phyloP scores from a whole-genome alignment of 139 green algal species.

The Haematococcus lacustris region DNA sequence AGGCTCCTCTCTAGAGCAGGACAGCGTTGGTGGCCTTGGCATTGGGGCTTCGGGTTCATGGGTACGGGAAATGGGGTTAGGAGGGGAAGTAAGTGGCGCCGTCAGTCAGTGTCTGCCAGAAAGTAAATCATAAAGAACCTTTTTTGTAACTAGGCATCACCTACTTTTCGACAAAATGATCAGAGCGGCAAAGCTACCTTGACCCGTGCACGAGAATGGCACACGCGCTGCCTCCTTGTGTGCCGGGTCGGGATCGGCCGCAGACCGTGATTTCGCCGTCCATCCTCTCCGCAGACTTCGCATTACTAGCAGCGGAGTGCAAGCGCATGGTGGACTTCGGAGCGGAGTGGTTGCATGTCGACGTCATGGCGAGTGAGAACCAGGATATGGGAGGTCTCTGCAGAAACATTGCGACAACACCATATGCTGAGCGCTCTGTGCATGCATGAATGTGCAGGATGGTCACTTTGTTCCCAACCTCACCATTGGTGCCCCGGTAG shows the following conservation, averaged over 20 bases:
- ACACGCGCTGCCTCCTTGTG: too few relatives aligned
- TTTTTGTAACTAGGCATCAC: too few relatives aligned
- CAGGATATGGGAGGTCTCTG: not conserved
- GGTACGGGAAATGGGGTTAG: too few relatives aligned
- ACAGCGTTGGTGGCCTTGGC: too few relatives aligned
- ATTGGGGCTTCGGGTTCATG: too few relatives aligned
- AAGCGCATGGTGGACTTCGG: slow-evolving; percentile 66
- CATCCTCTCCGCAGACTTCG: slow-evolving; percentile 86
- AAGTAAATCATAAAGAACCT: too few relatives aligned
- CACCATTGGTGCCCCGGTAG: slow-evolving; percentile 81
- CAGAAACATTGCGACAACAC: not conserved
- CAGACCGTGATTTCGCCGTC: slow-evolving; percentile 61
- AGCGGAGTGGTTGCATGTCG: slow-evolving; percentile 71
- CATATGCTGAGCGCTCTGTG: not conserved
- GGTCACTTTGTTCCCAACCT: slow-evolving; percentile 95
- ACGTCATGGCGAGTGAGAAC: slow-evolving; percentile 47
- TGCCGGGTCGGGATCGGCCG: slow-evolving; percentile 15
- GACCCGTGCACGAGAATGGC: too few relatives aligned
- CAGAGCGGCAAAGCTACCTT: too few relatives aligned
- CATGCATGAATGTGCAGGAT: slow-evolving; percentile 35
- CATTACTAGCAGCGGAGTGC: slow-evolving; percentile 65
- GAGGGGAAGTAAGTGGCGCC: too few relatives aligned
- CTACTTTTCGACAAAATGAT: too few relatives aligned
- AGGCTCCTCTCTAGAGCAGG: too few relatives aligned
- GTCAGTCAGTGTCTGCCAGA: too few relatives aligned